Conservation (phyloP, 345 rosid genomes). For the Linum tenue region DNA sequence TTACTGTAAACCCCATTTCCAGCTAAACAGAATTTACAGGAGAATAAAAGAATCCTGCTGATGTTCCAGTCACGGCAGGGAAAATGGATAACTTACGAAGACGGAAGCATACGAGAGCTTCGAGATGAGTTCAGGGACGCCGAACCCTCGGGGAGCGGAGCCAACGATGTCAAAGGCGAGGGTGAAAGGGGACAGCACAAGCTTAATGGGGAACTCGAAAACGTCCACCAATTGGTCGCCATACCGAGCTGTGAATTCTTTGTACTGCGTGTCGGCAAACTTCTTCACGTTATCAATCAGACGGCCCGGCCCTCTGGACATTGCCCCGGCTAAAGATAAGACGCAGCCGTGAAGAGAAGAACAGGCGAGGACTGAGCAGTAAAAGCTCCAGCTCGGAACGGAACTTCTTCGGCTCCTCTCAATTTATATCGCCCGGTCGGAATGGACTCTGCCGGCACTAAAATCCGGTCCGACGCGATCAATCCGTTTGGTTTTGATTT, state of each 20-base stretch:
- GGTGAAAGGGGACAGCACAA: conserved; percentile 71
- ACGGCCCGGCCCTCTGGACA: conserved; percentile 60
- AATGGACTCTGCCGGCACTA: too few relatives aligned
- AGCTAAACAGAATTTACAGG: too few relatives aligned
- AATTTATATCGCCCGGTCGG: too few relatives aligned
- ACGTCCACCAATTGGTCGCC: conserved; percentile 64
- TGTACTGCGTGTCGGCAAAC: conserved; percentile 53
- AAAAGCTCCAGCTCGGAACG: too few relatives aligned
- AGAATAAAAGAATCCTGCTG: too few relatives aligned
- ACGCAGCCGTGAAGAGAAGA: not conserved
- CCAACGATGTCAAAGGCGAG: conserved; percentile 87
- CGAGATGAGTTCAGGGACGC: conserved; percentile 73
- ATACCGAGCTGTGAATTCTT: conserved; percentile 40
- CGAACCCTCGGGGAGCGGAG: conserved; percentile 88
- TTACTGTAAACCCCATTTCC: too few relatives aligned
- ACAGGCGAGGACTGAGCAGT: not conserved
- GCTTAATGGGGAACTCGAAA: conserved; percentile 65
- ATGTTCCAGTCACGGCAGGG: not conserved
- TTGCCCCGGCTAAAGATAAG: conserved; percentile 15
- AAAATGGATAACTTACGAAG: conserved; percentile 38
- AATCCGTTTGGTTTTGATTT: too few relatives aligned
- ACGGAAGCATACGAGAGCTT: conserved; percentile 62
- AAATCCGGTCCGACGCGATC: too few relatives aligned
- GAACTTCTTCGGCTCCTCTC: too few relatives aligned
- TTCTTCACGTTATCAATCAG: conserved; percentile 41